phyloP scores from a whole-genome alignment of 352 stramenopile species.

The Phytopythium montanum region DNA sequence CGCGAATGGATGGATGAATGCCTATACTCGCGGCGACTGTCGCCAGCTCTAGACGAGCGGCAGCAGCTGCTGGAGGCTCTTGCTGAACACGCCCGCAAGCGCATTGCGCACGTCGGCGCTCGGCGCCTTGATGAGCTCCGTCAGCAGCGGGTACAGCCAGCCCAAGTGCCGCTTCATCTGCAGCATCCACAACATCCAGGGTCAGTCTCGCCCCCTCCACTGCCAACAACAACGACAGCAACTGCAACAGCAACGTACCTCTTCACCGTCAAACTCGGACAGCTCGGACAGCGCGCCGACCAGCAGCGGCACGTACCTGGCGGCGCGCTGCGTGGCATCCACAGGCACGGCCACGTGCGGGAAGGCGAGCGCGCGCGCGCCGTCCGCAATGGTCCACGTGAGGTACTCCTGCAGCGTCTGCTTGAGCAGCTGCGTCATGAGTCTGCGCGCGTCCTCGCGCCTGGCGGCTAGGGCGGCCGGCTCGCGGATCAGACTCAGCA shows the following conservation, averaged over 20 bases:
- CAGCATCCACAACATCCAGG: neutral
- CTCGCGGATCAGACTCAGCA: conserved; percentile 45
- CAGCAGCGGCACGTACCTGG: conserved; percentile 50
- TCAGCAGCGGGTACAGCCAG: conserved; percentile 84
- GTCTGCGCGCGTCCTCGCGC: conserved; percentile 56
- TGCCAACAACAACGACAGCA: neutral
- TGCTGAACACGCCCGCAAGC: conserved; percentile 58
- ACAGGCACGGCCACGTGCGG: conserved; percentile 23
- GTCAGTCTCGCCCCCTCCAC: conserved; percentile 6
- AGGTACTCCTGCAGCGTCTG: conserved; percentile 66
- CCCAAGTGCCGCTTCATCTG: conserved; percentile 61
- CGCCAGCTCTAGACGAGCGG: conserved; percentile 24
- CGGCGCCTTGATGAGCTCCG: conserved; percentile 60
- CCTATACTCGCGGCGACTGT: too few relatives aligned
- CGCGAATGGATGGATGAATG: too few relatives aligned
- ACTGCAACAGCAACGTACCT: conserved; percentile 33
- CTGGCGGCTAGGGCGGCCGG: conserved; percentile 21
- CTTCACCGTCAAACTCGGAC: conserved; percentile 34
- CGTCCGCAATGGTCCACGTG: conserved; percentile 36
- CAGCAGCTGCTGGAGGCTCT: conserved; percentile 58
- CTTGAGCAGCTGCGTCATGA: conserved; percentile 65
- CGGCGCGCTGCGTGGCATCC: conserved; percentile 52
- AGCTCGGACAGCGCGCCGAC: conserved; percentile 48
- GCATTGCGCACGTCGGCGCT: conserved; percentile 62
- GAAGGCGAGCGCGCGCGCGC: conserved; percentile 9